Base-by-base conservation (phyloP, 352 stramenopile species). In the Globisporangium irregulare region DNA sequence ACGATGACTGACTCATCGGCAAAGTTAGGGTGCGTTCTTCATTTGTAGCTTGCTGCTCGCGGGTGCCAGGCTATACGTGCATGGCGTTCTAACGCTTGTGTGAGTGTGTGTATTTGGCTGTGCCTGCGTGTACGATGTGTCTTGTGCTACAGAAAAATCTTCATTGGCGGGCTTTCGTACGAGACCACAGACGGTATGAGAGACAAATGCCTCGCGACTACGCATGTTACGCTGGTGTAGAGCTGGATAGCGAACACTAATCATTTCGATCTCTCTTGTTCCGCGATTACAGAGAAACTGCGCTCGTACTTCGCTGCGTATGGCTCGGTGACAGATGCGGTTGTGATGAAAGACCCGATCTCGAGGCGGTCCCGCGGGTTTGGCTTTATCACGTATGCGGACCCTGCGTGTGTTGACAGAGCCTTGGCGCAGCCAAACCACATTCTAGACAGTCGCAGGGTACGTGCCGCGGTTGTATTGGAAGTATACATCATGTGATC, bases 291-390 rank as follows among this genome's bases (percentile, higher is more conserved):
- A 97, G 90, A 98, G 58, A 97, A 96, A 68, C 78, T 98, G 41
- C 90, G 91, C 64, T 73, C 77, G 66, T 97, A 98, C 76, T 98
- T 98, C 70, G 86, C 86, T 60, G 82, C 88, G 34, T 98, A 95
- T 62, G 92, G 92, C 32, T 73, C 82, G 0, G 92, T 98, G 55
- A 97, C 90, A 4, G 92, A 98, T 76, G 92, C 92, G 5, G 91
- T 98, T 48, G 92, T 98, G 71, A 97, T 98, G 91, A 97, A 97
- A 72, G 92, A 98, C 63, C 87, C 89, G 64, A 97, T 98, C 62
- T 97, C 92, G 46, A 83, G 90, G 63, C 85, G 92, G 57, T 97
- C 91, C 46, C 80, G 92, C 59, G 92, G 92, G 53, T 98, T 98
- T 71, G 92, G 92, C n/a, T 98, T 98, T 75, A 97, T 98, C 81